Evolutionary conservation across 148 eudicot species (phyloP).

Genomic region (Spergularia bocconei): DNA sequence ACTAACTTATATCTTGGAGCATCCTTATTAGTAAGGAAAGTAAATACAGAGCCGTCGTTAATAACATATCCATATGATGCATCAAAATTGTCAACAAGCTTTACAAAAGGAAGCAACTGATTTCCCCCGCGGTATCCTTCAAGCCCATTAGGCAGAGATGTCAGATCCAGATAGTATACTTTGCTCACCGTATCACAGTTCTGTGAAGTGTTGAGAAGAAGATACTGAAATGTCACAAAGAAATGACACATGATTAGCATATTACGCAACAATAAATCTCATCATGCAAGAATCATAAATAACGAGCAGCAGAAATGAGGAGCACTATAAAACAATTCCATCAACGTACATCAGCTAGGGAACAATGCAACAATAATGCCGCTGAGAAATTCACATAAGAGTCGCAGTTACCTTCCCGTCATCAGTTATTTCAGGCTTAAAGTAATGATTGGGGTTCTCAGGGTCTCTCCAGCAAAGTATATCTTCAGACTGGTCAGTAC

Average conservation of each 20-base stretch:
- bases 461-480: constrained; percentile 88
- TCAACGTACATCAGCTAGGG: neutral
- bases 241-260: constrained; percentile 12
- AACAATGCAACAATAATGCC: neutral
- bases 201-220: constrained; percentile 51
- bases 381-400: neutral
- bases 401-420: constrained; percentile 75
- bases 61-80: constrained; percentile 65
- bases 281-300: neutral
- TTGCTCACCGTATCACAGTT: constrained; percentile 73
- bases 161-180: constrained; percentile 71
- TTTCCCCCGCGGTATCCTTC: constrained; percentile 55
- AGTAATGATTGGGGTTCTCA: constrained; percentile 64
- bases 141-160: constrained; percentile 60
- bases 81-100: constrained; percentile 77
- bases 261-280: constrained; percentile 1
- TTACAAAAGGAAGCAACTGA: constrained; percentile 71
- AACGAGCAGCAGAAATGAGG: constrained; percentile 9
- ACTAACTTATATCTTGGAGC: constrained; percentile 87
- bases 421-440: constrained; percentile 54
- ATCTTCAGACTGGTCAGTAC: constrained; percentile 91
- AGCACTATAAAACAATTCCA: neutral
- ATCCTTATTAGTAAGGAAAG: constrained; percentile 80
- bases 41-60: constrained; percentile 70
- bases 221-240: constrained; percentile 33